A percentile compares a stretch with the other conserved stretches of the same genome.
phyloP scores from a whole-genome alignment of 345 rosid genomes.

The Erysimum cheiranthoides region DNA sequence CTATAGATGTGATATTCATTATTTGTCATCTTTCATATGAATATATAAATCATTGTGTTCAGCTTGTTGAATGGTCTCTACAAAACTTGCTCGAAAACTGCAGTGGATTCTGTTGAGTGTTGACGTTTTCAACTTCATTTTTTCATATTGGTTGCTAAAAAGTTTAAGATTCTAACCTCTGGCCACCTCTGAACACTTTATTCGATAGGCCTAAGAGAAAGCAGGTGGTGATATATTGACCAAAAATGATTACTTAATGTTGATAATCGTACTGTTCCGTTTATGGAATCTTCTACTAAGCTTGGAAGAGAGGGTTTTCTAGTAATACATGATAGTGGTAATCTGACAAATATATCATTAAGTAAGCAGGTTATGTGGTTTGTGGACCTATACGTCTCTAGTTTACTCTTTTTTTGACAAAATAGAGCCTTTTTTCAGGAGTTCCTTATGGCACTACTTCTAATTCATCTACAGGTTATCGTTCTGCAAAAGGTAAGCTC shows the following conservation, averaged over 20 bases:
- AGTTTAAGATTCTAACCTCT: conserved; percentile 19
- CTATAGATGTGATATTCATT: neutral
- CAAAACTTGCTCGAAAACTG: conserved; percentile 3
- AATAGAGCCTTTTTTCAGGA: conserved; percentile 82
- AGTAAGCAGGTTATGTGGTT: conserved; percentile 7
- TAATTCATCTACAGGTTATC: conserved; percentile 83
- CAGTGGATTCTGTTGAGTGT: neutral
- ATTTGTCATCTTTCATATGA: neutral
- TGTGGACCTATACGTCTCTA: conserved; percentile 24
- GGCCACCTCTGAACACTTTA: neutral
- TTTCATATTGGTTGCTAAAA: conserved; percentile 12
- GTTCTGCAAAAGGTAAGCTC: conserved; percentile 89
- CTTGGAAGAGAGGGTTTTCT: no score
- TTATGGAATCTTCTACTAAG: conserved; percentile 14
- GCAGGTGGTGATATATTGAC: conserved; percentile 3
- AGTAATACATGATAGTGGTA: conserved; percentile 11
- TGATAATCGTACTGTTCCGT: conserved; percentile 4
- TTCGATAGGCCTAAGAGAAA: conserved; percentile 13
- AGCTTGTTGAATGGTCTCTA: neutral
- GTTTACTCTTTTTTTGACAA: conserved; percentile 51
- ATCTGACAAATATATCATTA: conserved; percentile 18
- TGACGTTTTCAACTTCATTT: conserved; percentile 21
- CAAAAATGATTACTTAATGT: neutral
- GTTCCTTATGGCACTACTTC: conserved; percentile 80
- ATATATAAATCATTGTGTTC: neutral